These are phyloP conservation scores for Nissolia schottii DNA, from an alignment of 306 rosid species.

Conservation along the genomic window DNA sequence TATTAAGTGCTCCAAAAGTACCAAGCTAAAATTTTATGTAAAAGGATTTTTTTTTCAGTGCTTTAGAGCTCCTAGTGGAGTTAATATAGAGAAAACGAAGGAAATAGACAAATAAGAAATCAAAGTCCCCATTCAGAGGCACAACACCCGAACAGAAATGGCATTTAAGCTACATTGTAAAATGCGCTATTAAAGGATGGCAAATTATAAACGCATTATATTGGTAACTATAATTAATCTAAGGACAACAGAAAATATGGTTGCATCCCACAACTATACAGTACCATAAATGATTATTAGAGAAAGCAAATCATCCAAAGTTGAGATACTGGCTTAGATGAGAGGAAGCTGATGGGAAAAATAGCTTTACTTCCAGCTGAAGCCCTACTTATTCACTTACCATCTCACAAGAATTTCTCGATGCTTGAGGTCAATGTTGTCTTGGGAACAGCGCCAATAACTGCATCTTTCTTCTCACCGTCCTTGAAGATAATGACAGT, in stretches of 20 bases:
- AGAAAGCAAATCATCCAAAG: conserved; percentile 33
- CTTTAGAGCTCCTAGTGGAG: too few relatives aligned
- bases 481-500: conserved; percentile 72
- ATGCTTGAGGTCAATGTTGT: conserved; percentile 66
- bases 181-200: not conserved
- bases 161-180: too few relatives aligned
- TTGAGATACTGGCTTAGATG: conserved; percentile 23
- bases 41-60: too few relatives aligned
- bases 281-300: conserved; percentile 27
- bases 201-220: conserved; percentile 4
- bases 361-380: conserved; percentile 35
- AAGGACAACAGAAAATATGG: conserved; percentile 13
- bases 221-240: conserved; percentile 27
- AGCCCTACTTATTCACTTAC: conserved; percentile 16
- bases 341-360: conserved; percentile 30
- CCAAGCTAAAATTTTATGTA: too few relatives aligned
- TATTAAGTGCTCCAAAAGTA: too few relatives aligned
- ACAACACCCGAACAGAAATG: too few relatives aligned
- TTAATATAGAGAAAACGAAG: too few relatives aligned
- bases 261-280: conserved; percentile 50
- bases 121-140: too few relatives aligned
- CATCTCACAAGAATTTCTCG: conserved; percentile 74
- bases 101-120: too few relatives aligned
- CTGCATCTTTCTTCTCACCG: conserved; percentile 82
- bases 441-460: conserved; percentile 90